Evolutionary conservation across 2,329 filamentous ascomycete genomes (phyloP).

Genomic region (Calonectria henricotiae): DNA sequence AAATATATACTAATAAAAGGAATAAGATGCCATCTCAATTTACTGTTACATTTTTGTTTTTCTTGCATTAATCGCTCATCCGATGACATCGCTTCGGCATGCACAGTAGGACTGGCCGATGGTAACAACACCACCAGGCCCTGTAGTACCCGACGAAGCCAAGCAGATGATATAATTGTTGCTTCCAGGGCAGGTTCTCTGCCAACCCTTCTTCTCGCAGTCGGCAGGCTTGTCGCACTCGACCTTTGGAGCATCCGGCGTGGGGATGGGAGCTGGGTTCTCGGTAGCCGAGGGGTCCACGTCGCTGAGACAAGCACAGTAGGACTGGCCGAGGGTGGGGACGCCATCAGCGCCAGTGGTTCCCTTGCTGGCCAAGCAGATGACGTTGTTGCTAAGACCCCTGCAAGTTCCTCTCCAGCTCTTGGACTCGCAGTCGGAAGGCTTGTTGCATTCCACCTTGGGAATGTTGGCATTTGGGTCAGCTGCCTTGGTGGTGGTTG

Average conservation of each 20-base stretch:
- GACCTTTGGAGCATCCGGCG: constrained; percentile 6
- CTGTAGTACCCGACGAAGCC: neutral
- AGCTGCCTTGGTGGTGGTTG: neutral
- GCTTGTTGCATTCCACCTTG: constrained; percentile 18
- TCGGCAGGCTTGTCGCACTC: constrained; percentile 21
- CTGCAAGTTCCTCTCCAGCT: constrained; percentile 14
- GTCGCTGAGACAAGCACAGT: constrained; percentile 15
- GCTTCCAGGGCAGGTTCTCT: constrained; percentile 5
- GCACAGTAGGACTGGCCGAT: constrained; percentile 16
- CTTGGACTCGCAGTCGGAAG: neutral
- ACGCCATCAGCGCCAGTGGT: constrained; percentile 9
- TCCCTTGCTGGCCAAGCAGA: constrained; percentile 19
- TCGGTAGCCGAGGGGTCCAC: constrained; percentile 6
- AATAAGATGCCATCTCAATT: neutral
- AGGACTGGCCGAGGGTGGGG: constrained; percentile 5
- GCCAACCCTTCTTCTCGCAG: constrained; percentile 8
- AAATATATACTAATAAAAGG: neutral
- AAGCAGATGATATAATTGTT: constrained; percentile 17
- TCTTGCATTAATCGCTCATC: neutral
- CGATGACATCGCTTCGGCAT: constrained; percentile 15
- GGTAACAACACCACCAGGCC: neutral
- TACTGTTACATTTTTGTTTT: neutral
- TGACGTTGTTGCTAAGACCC: constrained; percentile 14
- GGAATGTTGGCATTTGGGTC: constrained; percentile 5
- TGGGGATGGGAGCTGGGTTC: constrained; percentile 10